Conservation (phyloP, 2,329 filamentous ascomycete species). For the Phialemonium atrogriseum region DNA sequence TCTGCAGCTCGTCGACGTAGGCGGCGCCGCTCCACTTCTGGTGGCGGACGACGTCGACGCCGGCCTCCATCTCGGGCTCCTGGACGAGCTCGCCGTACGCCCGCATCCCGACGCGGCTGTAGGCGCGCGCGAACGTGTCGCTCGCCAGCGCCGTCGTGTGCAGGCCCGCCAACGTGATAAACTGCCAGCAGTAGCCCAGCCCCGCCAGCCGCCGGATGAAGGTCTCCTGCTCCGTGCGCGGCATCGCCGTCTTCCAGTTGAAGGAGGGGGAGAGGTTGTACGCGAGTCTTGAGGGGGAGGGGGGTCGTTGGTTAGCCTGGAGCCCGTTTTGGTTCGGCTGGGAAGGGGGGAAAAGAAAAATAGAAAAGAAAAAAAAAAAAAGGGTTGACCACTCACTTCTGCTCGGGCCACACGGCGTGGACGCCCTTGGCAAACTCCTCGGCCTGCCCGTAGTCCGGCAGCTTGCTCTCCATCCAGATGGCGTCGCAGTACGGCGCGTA, state of each 20-base stretch:
- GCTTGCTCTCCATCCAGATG: slow-evolving; percentile 99
- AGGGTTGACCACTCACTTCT: slow-evolving; percentile 60
- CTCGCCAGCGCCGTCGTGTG: slow-evolving; percentile 92
- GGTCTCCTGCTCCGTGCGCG: slow-evolving; percentile 84
- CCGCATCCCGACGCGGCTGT: slow-evolving; percentile 77
- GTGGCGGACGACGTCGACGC: slow-evolving; percentile 93
- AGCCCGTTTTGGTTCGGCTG: too few relatives aligned
- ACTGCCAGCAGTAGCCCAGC: slow-evolving; percentile 98
- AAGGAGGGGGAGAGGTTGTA: slow-evolving; percentile 99
- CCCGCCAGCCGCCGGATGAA: slow-evolving; percentile 84
- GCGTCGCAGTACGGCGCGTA: slow-evolving; percentile 91
- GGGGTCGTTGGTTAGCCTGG: slow-evolving; percentile 4
- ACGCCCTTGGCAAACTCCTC: slow-evolving; percentile 90
- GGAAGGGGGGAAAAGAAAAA: slow-evolving; percentile 1
- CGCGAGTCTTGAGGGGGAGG: slow-evolving; percentile 67
- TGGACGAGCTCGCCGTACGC: slow-evolving; percentile 96
- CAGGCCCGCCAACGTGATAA: slow-evolving; percentile 96
- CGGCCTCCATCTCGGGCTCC: slow-evolving; percentile 88
- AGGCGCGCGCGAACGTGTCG: slow-evolving; percentile 80
- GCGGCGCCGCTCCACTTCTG: slow-evolving; percentile 98
- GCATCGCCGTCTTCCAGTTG: slow-evolving; percentile 99
- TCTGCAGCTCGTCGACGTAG: slow-evolving; percentile 89
- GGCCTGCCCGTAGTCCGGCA: slow-evolving; percentile 85
- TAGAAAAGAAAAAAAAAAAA: slow-evolving; percentile 2
- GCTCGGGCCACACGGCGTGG: slow-evolving; percentile 88